Base-by-base conservation (phyloP, 345 rosid species). In the Lepidium didymum region DNA sequence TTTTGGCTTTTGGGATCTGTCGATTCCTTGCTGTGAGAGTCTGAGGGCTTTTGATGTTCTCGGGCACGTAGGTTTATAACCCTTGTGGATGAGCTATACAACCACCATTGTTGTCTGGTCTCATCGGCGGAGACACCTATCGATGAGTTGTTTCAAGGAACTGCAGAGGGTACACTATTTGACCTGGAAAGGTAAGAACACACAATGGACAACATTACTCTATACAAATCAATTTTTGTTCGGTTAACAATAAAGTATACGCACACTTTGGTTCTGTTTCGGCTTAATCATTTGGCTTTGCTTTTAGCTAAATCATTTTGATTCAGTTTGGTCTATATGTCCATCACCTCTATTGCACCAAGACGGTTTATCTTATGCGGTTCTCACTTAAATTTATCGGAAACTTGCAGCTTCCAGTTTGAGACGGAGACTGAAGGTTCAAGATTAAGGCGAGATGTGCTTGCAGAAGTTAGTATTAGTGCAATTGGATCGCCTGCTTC, bases 31-130 rank as follows among this genome's bases (percentile, higher is more conserved):
- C n/a, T 18, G 16, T 51, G 8, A 51, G n/a, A 10, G 13, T 18
- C 21, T 51, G 8, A 51, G n/a, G 13, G 13, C 12, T 44, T 29
- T 63, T 63, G 47, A 45, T 34, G 37, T 57, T 76, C 61, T 54
- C 86, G 89, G 98, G 98, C 98, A 46, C 93, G 98, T 67, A 83
- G 98, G 78, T 92, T 92, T 79, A 90, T 92, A 72, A 90, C 98
- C 41, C 91, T 92, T 58, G 66, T 92, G 5, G 98, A 92, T 77
- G 98, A 92, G 81, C 78, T 92, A 46, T 90, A 92, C 81, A 92
- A 92, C 78, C 95, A 87, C 73, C 98, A 90, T 70, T 90, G 98
- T 82, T 47, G 84, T 80, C 82, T 92, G 50, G 74, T 82, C 75
- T 90, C 88, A 68, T 67, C 75, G 9, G 89, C 97, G 2, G 86